These are phyloP conservation scores for Aristolochia fimbriata DNA, from an alignment of 164 flowering plant genomes.

Conservation along the genomic window DNA sequence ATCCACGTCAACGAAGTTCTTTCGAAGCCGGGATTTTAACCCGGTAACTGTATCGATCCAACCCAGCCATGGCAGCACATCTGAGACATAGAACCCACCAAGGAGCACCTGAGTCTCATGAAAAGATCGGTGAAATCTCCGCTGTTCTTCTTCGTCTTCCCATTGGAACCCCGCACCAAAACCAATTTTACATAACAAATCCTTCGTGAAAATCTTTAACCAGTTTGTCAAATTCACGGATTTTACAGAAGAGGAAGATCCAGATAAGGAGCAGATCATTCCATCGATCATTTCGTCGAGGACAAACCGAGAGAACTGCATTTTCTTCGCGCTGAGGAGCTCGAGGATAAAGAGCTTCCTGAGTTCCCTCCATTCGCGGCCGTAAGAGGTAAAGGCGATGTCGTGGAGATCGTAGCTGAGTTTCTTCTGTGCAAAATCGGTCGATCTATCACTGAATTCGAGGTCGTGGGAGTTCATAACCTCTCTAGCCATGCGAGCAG, in stretches of 20 bases:
- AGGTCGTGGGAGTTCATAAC: constrained; percentile 20
- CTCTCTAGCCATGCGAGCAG: constrained; percentile 13
- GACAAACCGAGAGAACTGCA: neutral
- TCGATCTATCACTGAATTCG: constrained; percentile 7
- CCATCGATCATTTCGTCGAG: neutral
- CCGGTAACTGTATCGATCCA: constrained; percentile 3
- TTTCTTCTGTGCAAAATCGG: neutral
- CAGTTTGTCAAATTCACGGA: neutral
- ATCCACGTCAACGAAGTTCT: too few species aligned
- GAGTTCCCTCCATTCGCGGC: constrained; percentile 22
- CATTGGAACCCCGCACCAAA: neutral
- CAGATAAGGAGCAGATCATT: neutral
- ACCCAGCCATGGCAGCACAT: neutral
- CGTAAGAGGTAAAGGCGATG: constrained; percentile 16
- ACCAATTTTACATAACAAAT: neutral
- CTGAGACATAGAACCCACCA: neutral
- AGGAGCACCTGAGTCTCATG: neutral
- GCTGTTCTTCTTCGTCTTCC: neutral
- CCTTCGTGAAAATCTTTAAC: neutral
- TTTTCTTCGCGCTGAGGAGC: constrained; percentile 13
- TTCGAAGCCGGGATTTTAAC: neutral
- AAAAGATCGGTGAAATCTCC: neutral
- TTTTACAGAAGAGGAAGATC: neutral
- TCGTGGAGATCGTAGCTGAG: constrained; percentile 14
- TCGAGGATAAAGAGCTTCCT: constrained; percentile 15